A percentile compares a stretch with the other conserved stretches of the same genome.
phyloP scores from a whole-genome alignment of 495 filamentous ascomycete genomes.

The Talaromyces borbonicus region DNA sequence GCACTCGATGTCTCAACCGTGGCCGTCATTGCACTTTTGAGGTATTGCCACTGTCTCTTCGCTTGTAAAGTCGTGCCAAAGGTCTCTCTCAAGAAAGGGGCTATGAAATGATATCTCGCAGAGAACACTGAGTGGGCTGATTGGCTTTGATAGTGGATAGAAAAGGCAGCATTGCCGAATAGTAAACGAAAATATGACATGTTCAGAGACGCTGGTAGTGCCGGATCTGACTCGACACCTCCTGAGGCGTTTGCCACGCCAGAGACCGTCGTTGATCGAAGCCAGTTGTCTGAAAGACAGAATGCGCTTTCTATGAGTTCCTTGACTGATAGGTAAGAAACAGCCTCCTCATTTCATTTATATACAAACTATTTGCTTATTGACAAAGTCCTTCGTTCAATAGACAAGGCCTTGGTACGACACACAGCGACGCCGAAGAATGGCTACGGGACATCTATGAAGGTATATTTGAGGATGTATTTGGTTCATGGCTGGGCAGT shows the following conservation, averaged over 20 bases:
- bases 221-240: not conserved
- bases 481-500: slow-evolving; percentile 14
- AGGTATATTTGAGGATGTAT: slow-evolving; percentile 12
- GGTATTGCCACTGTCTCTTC: too few species aligned
- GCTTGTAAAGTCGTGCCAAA: too few species aligned
- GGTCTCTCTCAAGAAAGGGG: too few species aligned
- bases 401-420: not conserved
- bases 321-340: not conserved
- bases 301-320: not conserved
- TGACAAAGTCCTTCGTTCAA: slow-evolving; percentile 6
- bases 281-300: not conserved
- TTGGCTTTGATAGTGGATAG: not conserved
- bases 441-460: slow-evolving; percentile 14
- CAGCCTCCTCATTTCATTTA: not conserved
- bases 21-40: slow-evolving; percentile 13
- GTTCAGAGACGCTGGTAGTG: not conserved
- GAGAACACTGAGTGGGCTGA: too few species aligned
- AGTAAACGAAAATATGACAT: slow-evolving; percentile 6
- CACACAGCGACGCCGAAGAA: slow-evolving; percentile 4
- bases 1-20: slow-evolving; percentile 13
- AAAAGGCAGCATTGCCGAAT: slow-evolving; percentile 6
- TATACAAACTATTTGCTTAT: not conserved
- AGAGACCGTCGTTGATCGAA: not conserved
- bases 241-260: not conserved
- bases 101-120: too few species aligned